A percentile compares a stretch with the other conserved stretches of the same genome.
These are phyloP conservation scores for Termitomyces sp. DNA, from an alignment of 768 basidiomycete species.

Conservation along the genomic window DNA sequence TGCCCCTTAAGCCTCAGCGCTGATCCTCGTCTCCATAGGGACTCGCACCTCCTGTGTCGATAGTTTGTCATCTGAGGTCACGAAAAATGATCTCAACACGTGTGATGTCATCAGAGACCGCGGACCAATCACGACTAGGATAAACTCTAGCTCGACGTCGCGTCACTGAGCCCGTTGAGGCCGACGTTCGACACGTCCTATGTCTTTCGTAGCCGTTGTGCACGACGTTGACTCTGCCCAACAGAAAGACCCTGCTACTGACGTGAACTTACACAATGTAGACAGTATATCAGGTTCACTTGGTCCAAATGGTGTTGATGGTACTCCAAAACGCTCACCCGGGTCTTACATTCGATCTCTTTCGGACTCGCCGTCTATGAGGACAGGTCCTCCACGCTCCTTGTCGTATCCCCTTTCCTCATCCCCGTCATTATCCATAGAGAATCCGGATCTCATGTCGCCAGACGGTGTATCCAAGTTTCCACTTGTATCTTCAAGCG, in stretches of 20 bases:
- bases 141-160: not conserved
- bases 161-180: not conserved
- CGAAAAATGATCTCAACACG: too few species aligned
- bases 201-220: conserved; percentile 22
- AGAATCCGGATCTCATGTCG: conserved; percentile 17
- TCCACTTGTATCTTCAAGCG: conserved; percentile 17
- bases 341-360: conserved; percentile 20
- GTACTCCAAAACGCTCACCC: conserved; percentile 11
- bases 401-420: conserved; percentile 53
- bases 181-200: conserved; percentile 7
- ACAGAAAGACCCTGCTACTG: not conserved
- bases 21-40: too few species aligned
- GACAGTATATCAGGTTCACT: not conserved
- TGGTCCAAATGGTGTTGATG: not conserved
- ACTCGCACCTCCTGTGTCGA: not conserved
- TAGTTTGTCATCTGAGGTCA: too few species aligned
- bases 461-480: conserved; percentile 23
- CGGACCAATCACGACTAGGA: not conserved
- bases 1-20: too few species aligned
- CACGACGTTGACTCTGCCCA: conserved; percentile 11
- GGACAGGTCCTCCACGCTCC: conserved; percentile 73
- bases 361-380: conserved; percentile 49
- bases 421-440: conserved; percentile 27
- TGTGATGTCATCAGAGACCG: conserved; percentile 15
- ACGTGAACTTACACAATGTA: not conserved